A percentile compares a stretch with the other conserved stretches of the same genome.
These are phyloP conservation scores for Trichoderma asperellum DNA, from an alignment of 2,329 filamentous ascomycete species.

Conservation along the genomic window DNA sequence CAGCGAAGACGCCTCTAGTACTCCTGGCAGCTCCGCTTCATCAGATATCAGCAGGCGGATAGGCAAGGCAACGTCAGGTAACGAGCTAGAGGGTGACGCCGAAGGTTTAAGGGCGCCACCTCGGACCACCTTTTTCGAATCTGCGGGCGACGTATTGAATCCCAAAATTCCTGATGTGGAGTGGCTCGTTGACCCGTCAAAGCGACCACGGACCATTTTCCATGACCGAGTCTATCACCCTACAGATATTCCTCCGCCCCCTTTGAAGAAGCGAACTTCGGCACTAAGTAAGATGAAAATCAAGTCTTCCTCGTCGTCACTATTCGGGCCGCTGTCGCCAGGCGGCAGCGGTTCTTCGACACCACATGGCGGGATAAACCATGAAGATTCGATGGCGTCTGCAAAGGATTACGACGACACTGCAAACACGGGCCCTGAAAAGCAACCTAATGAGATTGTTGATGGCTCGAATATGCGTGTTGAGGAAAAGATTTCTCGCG, in stretches of 20 bases:
- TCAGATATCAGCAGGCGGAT: conserved; percentile 29
- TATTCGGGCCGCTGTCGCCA: conserved; percentile 32
- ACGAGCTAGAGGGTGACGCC: conserved; percentile 51
- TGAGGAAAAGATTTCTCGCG: conserved; percentile 96
- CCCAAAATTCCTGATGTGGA: conserved; percentile 81
- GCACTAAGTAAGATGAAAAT: conserved; percentile 42
- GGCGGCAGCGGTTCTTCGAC: conserved; percentile 41
- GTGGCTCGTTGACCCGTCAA: conserved; percentile 82
- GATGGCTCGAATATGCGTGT: conserved; percentile 78
- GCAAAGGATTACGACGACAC: conserved; percentile 58
- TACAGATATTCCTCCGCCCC: conserved; percentile 84
- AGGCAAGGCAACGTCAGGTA: conserved; percentile 54
- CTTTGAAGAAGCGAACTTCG: conserved; percentile 59
- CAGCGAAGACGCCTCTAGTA: conserved; percentile 36
- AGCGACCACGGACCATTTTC: conserved; percentile 87
- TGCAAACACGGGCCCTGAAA: conserved; percentile 51
- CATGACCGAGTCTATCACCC: conserved; percentile 96
- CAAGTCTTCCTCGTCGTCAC: conserved; percentile 29
- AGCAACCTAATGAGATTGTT: conserved; percentile 45
- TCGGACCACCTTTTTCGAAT: conserved; percentile 91
- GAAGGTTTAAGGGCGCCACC: conserved; percentile 71
- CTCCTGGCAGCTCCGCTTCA: conserved; percentile 30
- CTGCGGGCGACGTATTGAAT: conserved; percentile 88
- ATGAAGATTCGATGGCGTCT: conserved; percentile 51
- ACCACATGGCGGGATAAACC: conserved; percentile 42